phyloP scores from a whole-genome alignment of 257 asterid genomes.

The Asclepias syriaca region DNA sequence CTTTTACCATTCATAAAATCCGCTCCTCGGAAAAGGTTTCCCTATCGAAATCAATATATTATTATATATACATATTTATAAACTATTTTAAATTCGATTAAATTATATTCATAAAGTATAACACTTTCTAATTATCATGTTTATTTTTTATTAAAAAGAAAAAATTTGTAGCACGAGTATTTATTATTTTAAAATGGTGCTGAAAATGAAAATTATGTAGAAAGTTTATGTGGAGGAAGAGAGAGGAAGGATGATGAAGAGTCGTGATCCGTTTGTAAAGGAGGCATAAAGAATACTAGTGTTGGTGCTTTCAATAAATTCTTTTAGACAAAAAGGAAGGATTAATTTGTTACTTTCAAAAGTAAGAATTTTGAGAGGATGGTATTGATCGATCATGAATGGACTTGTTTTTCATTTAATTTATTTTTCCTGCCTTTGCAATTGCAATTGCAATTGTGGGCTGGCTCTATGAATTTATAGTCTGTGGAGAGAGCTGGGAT shows the following conservation, averaged over 20 bases:
- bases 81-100: too few relatives aligned
- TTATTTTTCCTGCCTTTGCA: not conserved
- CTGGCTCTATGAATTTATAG: too few relatives aligned
- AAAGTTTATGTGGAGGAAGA: too few relatives aligned
- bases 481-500: not conserved
- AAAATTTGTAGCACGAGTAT: too few relatives aligned
- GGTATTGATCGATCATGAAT: not conserved
- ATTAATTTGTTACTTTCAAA: not conserved
- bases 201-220: too few relatives aligned
- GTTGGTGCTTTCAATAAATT: conserved; percentile 16
- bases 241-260: not conserved
- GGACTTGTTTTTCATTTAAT: not conserved
- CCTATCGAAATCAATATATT: too few relatives aligned
- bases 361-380: conserved; percentile 10
- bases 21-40: too few relatives aligned
- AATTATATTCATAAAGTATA: too few relatives aligned
- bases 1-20: not conserved
- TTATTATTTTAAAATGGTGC: too few relatives aligned
- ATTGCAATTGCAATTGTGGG: not conserved
- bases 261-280: not conserved
- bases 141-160: too few relatives aligned
- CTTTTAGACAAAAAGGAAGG: not conserved
- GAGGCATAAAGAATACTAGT: conserved; percentile 4
- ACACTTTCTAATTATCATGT: too few relatives aligned
- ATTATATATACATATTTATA: too few relatives aligned